A percentile compares a stretch with the other conserved stretches of the same genome.
Conservation (phyloP, 768 basidiomycete genomes). For the Tremella mesenterica region DNA sequence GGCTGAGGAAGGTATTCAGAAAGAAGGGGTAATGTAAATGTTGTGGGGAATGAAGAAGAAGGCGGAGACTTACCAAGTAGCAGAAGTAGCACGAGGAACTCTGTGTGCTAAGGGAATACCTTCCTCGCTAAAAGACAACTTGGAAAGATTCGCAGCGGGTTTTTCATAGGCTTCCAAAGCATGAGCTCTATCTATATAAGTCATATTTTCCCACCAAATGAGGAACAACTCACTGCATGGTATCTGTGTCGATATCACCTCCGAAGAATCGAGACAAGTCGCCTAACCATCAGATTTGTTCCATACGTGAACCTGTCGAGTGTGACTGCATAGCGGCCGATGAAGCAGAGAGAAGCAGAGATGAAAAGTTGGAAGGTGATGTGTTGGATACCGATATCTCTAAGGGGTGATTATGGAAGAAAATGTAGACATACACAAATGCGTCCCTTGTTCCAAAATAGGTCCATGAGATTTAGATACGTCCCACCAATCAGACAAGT, state of each 20-base stretch:
- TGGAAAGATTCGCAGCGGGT: conserved; percentile 68
- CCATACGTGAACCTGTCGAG: too few species aligned
- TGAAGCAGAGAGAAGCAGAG: too few species aligned
- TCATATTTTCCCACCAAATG: not conserved
- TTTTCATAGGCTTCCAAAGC: conserved; percentile 86
- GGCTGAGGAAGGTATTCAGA: not conserved
- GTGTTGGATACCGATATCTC: not conserved
- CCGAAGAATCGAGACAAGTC: conserved; percentile 90
- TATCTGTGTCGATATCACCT: conserved; percentile 74
- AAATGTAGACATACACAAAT: conserved; percentile 70
- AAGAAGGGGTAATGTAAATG: too few species aligned
- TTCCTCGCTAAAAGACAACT: conserved; percentile 71
- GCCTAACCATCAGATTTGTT: conserved; percentile 10
- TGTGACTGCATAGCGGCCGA: too few species aligned
- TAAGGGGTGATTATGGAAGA: not conserved
- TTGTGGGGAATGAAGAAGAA: too few species aligned
- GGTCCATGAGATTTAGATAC: conserved; percentile 37
- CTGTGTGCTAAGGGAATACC: conserved; percentile 74
- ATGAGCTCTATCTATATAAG: conserved; percentile 50
- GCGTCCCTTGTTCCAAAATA: conserved; percentile 54
- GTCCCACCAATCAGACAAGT: conserved; percentile 41
- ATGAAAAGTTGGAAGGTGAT: too few species aligned
- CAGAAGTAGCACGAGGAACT: conserved; percentile 87
- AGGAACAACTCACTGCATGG: conserved; percentile 45
- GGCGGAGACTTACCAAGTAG: conserved; percentile 58